Evolutionary conservation across 306 rosid genomes (phyloP).

Genomic region (Dalbergia cultrata): DNA sequence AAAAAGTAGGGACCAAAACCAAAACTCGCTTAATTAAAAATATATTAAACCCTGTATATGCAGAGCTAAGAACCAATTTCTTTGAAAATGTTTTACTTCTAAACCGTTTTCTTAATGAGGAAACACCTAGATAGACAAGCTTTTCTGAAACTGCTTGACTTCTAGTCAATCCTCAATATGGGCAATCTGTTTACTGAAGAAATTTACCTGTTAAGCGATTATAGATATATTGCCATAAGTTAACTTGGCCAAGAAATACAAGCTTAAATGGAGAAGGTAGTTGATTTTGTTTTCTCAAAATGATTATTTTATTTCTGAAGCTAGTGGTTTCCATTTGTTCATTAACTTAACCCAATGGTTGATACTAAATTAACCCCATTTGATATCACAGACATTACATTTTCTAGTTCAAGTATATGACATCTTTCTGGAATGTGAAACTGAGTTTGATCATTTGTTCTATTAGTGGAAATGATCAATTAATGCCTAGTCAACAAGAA

Average conservation of each 20-base stretch:
- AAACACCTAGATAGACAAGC: conserved; percentile 6
- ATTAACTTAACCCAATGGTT: not conserved
- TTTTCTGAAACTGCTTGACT: conserved; percentile 11
- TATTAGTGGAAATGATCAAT: conserved; percentile 76
- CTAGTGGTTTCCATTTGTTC: conserved; percentile 20
- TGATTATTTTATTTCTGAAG: not conserved
- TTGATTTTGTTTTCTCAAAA: conserved; percentile 16
- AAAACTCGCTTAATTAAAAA: too few relatives aligned
- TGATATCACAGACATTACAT: conserved; percentile 2
- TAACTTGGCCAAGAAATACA: conserved; percentile 23
- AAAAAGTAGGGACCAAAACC: too few relatives aligned
- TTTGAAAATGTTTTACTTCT: conserved; percentile 6
- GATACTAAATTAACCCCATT: conserved; percentile 10
- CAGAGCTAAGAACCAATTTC: conserved; percentile 20
- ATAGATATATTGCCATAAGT: not conserved
- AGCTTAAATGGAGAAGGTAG: conserved; percentile 24
- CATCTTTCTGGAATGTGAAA: conserved; percentile 26
- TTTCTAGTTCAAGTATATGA: conserved; percentile 35
- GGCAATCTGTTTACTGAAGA: conserved; percentile 10
- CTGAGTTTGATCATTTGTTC: conserved; percentile 48
- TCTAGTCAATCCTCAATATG: not conserved
- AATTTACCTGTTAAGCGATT: conserved; percentile 10
- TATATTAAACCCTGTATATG: too few relatives aligned
- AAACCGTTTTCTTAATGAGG: conserved; percentile 2
- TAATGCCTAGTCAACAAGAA: conserved; percentile 78